phyloP scores from a whole-genome alignment of 2,329 filamentous ascomycete species.

The Xylariomycetidae sp. region DNA sequence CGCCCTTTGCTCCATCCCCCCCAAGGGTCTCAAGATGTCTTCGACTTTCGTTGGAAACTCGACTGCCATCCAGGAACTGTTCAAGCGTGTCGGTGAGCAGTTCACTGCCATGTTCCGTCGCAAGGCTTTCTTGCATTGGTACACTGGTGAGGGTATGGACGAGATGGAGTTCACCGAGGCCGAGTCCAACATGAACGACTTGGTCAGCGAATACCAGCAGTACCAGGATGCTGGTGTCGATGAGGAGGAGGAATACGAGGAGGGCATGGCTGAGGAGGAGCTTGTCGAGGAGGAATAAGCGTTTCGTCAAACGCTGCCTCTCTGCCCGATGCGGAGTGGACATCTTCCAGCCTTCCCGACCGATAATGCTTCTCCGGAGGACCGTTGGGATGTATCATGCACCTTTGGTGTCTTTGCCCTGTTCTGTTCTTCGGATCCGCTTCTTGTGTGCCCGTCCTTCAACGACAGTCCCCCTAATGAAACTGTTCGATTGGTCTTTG shows the following conservation, averaged over 20 bases:
- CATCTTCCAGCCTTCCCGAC: no score
- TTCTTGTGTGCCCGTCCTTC: no score
- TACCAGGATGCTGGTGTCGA: slow-evolving; percentile 99
- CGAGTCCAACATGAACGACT: slow-evolving; percentile 99
- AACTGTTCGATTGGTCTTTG: slow-evolving; percentile 18
- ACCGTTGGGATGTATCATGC: no score
- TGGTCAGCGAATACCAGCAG: slow-evolving; percentile 99
- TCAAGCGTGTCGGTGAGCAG: slow-evolving; percentile 99
- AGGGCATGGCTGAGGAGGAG: slow-evolving; percentile 72
- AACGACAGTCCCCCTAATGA: slow-evolving; percentile 22
- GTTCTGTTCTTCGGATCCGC: slow-evolving; percentile 19
- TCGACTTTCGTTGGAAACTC: slow-evolving; percentile 99
- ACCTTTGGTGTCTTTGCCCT: no score
- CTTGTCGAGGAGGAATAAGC: slow-evolving; percentile 63
- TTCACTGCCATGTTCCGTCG: slow-evolving; percentile 99
- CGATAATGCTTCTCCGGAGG: no score
- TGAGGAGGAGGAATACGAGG: slow-evolving; percentile 91
- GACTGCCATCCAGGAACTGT: slow-evolving; percentile 99
- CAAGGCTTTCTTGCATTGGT: slow-evolving; percentile 99
- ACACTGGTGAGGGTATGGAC: slow-evolving; percentile 99
- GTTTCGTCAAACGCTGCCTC: no score
- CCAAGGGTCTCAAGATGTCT: slow-evolving; percentile 97
- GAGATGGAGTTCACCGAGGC: slow-evolving; percentile 99
- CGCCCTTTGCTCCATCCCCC: slow-evolving; percentile 96
- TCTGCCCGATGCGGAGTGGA: no score